Conservation (phyloP, 352 stramenopile genomes). For the Plasmopara muralis region DNA sequence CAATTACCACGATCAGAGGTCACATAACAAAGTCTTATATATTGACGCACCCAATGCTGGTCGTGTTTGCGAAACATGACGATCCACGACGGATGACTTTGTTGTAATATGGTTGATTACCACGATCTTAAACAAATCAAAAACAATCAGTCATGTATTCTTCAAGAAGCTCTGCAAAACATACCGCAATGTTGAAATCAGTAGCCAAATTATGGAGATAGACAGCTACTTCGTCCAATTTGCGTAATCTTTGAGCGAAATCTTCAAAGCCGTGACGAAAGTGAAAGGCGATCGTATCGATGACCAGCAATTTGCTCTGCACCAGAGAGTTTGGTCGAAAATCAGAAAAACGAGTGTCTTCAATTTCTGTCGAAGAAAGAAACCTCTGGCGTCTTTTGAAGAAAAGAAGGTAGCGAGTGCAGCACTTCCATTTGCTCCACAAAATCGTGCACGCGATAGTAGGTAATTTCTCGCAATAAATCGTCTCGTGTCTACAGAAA, state of each 20-base stretch:
- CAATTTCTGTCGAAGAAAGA: background rate
- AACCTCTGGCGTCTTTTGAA: conserved; percentile 37
- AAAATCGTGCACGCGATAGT: conserved; percentile 82
- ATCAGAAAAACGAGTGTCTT: background rate
- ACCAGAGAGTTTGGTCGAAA: background rate
- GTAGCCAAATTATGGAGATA: conserved; percentile 56
- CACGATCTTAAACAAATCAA: conserved; percentile 29
- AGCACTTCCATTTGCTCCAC: conserved; percentile 87
- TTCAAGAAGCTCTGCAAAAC: background rate
- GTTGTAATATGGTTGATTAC: conserved; percentile 73
- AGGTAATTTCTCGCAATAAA: conserved; percentile 71
- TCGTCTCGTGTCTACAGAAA: conserved; percentile 52
- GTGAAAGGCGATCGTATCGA: conserved; percentile 94
- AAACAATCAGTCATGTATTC: background rate
- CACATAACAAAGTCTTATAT: no score
- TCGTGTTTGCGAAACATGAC: conserved; percentile 13
- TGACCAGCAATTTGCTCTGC: conserved; percentile 81
- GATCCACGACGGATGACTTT: conserved; percentile 22
- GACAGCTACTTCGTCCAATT: conserved; percentile 63
- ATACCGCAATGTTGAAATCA: conserved; percentile 51
- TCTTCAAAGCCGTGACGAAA: conserved; percentile 86
- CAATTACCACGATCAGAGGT: background rate
- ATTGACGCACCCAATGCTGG: conserved; percentile 27
- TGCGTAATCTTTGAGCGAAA: conserved; percentile 48
- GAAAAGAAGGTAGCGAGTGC: conserved; percentile 55